phyloP scores from a whole-genome alignment of 2,329 filamentous ascomycete genomes.

The Akanthomyces uredinophilus region DNA sequence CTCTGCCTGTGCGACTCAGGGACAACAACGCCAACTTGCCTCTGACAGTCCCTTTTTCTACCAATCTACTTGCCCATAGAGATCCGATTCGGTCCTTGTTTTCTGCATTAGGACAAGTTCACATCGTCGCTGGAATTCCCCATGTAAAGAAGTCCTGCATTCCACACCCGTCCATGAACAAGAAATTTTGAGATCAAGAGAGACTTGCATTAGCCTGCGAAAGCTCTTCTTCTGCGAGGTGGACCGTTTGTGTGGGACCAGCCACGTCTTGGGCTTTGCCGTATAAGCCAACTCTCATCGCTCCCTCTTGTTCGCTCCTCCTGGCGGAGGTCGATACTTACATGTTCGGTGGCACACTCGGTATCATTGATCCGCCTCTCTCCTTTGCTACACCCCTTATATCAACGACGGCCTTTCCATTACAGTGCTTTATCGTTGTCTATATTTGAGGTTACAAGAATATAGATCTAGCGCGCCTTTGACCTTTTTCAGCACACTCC shows the following conservation, averaged over 20 bases:
- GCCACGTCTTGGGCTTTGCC: not conserved
- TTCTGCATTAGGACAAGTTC: not conserved
- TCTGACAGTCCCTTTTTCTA: not conserved
- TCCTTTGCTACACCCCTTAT: not conserved
- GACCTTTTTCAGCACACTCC: not conserved
- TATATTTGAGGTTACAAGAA: not conserved
- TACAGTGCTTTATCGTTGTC: not conserved
- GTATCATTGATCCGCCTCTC: not conserved
- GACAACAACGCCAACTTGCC: not conserved
- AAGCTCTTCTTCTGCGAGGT: not conserved
- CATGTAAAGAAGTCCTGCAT: not conserved
- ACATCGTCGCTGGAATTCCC: not conserved
- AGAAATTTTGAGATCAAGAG: not conserved
- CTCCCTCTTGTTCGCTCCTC: not conserved
- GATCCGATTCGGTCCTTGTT: not conserved
- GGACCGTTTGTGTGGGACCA: constrained; percentile 6
- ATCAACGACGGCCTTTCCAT: too few species aligned
- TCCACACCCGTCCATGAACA: not conserved
- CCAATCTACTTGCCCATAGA: too few species aligned
- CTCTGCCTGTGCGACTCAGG: not conserved
- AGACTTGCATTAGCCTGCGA: constrained; percentile 6
- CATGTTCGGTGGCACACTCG: not conserved
- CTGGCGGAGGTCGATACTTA: not conserved
- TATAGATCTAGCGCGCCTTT: not conserved
- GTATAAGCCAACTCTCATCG: constrained; percentile 6